Percentiles rank a stretch among this genome's conserved stretches.
These are phyloP conservation scores for Gonapodya sp. DNA, from an alignment of 192 early-diverging fungal species.

Conservation along the genomic window DNA sequence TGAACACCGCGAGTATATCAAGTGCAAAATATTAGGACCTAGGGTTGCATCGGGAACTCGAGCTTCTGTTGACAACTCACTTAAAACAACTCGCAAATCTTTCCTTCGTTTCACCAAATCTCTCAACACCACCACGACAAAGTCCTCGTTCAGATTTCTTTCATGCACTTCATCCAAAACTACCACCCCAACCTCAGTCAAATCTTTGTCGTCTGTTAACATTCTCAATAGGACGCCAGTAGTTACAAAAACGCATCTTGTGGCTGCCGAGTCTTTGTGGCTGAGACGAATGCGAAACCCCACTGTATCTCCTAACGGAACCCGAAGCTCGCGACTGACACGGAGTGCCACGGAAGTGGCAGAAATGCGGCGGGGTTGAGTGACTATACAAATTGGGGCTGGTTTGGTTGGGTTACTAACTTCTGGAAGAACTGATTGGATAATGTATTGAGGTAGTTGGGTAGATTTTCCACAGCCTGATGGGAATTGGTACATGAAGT, in stretches of 20 bases:
- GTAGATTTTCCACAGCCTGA: slow-evolving; percentile 52
- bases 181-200: slow-evolving; percentile 54
- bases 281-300: slow-evolving; percentile 71
- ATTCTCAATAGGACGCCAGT: slow-evolving; percentile 64
- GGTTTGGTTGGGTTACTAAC: background rate
- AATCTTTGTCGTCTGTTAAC: slow-evolving; percentile 46
- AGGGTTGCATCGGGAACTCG: background rate
- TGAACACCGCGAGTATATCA: slow-evolving; percentile 11
- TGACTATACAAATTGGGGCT: background rate
- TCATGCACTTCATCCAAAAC: slow-evolving; percentile 78
- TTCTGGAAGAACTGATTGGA: slow-evolving; percentile 9
- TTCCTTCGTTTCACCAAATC: slow-evolving; percentile 33
- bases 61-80: background rate
- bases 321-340: slow-evolving; percentile 65
- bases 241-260: slow-evolving; percentile 62
- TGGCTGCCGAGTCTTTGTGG: slow-evolving; percentile 32
- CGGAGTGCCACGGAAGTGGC: slow-evolving; percentile 70
- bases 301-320: slow-evolving; percentile 44
- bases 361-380: slow-evolving; percentile 63
- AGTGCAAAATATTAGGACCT: background rate
- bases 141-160: slow-evolving; percentile 63
- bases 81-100: slow-evolving; percentile 39
- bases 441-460: slow-evolving; percentile 70
- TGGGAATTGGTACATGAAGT: background rate
- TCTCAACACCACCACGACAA: slow-evolving; percentile 55